Percentiles rank a stretch among this genome's conserved stretches.
These are phyloP conservation scores for Colletotrichum liriopes DNA, from an alignment of 2,329 filamentous ascomycete genomes.

Conservation along the genomic window DNA sequence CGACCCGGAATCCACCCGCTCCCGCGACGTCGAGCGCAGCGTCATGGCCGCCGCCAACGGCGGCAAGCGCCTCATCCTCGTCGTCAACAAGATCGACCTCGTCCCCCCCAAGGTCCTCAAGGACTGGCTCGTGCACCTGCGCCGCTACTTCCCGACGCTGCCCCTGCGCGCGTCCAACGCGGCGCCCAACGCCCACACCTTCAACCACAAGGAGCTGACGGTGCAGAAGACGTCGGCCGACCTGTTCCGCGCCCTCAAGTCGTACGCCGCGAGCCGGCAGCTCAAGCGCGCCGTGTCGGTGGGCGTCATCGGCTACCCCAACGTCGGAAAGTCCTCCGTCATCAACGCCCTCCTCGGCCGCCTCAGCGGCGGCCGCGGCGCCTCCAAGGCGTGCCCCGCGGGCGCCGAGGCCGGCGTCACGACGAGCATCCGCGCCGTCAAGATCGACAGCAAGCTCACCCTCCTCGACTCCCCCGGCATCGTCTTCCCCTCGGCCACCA, in stretches of 20 bases:
- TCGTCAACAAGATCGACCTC: constrained; percentile 96
- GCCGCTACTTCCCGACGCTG: constrained; percentile 91
- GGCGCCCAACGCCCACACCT: constrained; percentile 88
- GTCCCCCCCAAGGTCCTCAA: constrained; percentile 87
- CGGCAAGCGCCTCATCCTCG: constrained; percentile 89
- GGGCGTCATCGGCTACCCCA: constrained; percentile 95
- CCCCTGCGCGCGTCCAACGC: constrained; percentile 88
- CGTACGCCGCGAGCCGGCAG: constrained; percentile 86
- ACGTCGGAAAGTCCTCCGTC: constrained; percentile 96
- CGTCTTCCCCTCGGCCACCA: constrained; percentile 83
- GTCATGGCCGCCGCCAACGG: constrained; percentile 90
- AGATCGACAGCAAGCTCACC: constrained; percentile 94
- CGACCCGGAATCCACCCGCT: constrained; percentile 91
- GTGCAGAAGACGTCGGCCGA: constrained; percentile 88
- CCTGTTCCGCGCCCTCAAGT: constrained; percentile 91
- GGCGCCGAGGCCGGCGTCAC: constrained; percentile 95
- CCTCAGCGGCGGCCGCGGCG: constrained; percentile 76
- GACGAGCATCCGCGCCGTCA: constrained; percentile 89
- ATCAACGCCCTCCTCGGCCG: constrained; percentile 92
- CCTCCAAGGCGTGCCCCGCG: constrained; percentile 81
- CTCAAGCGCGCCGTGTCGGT: constrained; percentile 92
- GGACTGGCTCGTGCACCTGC: constrained; percentile 87
- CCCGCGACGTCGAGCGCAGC: constrained; percentile 89
- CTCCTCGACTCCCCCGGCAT: constrained; percentile 95
- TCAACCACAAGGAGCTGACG: constrained; percentile 92